Evolutionary conservation across 1,284 basidiomycete genomes (phyloP).

Genomic region (Trametes pubescens): DNA sequence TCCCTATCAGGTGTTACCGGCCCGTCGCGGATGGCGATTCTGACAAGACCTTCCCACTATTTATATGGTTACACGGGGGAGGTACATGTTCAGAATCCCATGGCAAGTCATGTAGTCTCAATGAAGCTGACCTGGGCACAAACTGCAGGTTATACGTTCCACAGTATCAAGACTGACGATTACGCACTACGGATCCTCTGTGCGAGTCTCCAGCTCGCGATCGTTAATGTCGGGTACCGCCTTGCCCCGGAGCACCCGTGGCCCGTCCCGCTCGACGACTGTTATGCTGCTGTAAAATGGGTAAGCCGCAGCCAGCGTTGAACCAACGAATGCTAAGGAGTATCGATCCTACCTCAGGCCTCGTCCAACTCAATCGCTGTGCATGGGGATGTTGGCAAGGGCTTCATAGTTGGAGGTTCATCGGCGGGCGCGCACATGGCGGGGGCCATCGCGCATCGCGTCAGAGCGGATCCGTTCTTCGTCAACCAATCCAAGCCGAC

Average conservation of each 20-base stretch:
- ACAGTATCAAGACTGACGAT: slow-evolving; percentile 32
- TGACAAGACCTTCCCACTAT: slow-evolving; percentile 14
- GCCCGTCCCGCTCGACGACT: slow-evolving; percentile 49
- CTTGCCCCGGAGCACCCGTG: slow-evolving; percentile 50
- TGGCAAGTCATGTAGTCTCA: no score
- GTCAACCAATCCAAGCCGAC: slow-evolving; percentile 10
- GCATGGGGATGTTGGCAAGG: slow-evolving; percentile 23
- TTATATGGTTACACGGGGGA: slow-evolving; percentile 25
- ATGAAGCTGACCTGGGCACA: background rate
- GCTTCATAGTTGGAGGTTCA: slow-evolving; percentile 34
- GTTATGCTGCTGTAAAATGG: slow-evolving; percentile 46
- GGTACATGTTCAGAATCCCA: background rate
- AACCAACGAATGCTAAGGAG: background rate
- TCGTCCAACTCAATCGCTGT: slow-evolving; percentile 7
- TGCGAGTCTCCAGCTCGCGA: slow-evolving; percentile 28
- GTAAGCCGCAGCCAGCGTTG: slow-evolving; percentile 18
- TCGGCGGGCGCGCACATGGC: slow-evolving; percentile 37
- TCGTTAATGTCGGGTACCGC: slow-evolving; percentile 32
- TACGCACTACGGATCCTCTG: slow-evolving; percentile 23
- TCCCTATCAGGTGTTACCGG: slow-evolving; percentile 3
- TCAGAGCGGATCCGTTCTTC: slow-evolving; percentile 30
- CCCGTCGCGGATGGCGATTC: background rate
- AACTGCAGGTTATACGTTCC: slow-evolving; percentile 13
- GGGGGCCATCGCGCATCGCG: slow-evolving; percentile 27
- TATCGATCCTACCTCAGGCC: background rate